These are phyloP conservation scores for Cinnamomum chago DNA, from an alignment of 164 flowering plant species.

Conservation along the genomic window DNA sequence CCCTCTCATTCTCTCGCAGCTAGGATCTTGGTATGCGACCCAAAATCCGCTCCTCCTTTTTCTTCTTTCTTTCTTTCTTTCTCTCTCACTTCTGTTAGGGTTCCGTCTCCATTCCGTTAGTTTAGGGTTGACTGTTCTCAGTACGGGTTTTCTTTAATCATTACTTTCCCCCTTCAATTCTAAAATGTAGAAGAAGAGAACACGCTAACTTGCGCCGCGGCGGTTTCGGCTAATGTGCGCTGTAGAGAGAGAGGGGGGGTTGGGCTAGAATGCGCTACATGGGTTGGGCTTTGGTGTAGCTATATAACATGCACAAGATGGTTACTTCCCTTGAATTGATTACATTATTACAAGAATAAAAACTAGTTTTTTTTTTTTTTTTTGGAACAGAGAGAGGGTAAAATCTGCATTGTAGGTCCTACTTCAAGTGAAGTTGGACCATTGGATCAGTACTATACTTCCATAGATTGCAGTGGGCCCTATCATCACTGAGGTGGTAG, in stretches of 20 bases:
- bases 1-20: constrained; percentile 94
- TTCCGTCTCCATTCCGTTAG: neutral
- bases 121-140: neutral
- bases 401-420: too few relatives aligned
- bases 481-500: too few relatives aligned
- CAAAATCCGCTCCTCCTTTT: neutral
- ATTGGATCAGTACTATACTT: too few relatives aligned
- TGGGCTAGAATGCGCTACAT: neutral
- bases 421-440: too few relatives aligned
- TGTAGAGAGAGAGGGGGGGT: neutral
- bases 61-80: too few relatives aligned
- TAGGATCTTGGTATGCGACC: constrained; percentile 60
- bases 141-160: neutral
- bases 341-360: too few relatives aligned
- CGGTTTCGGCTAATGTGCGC: too few relatives aligned
- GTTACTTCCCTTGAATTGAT: too few relatives aligned
- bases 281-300: neutral
- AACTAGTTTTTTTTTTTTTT: too few relatives aligned
- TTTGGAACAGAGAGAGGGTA: too few relatives aligned
- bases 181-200: neutral
- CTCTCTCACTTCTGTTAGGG: constrained; percentile 6
- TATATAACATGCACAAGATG: too few relatives aligned
- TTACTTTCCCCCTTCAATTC: neutral
- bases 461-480: too few relatives aligned
- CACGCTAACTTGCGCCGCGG: neutral